These are phyloP conservation scores for Cunninghamia lanceolata DNA, from an alignment of 75 land plant species.

Conservation along the genomic window DNA sequence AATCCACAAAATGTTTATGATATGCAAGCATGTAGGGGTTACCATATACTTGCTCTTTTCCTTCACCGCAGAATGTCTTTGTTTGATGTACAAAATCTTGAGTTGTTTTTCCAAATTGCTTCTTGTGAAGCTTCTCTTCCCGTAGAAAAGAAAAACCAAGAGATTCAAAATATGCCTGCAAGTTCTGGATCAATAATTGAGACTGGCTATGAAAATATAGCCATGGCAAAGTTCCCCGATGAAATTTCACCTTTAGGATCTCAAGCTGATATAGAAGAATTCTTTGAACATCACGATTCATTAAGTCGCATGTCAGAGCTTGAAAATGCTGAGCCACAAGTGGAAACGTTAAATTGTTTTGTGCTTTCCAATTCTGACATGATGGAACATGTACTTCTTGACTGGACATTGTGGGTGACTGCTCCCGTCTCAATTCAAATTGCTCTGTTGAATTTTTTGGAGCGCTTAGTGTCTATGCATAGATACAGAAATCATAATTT, in stretches of 20 bases:
- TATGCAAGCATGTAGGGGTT: constrained; percentile 89
- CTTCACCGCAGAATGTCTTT: constrained; percentile 77
- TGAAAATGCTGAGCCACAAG: constrained; percentile 57
- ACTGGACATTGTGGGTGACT: constrained; percentile 96
- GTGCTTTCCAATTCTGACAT: constrained; percentile 93
- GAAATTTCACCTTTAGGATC: constrained; percentile 82
- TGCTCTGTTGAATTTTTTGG: constrained; percentile 84
- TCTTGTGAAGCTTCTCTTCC: constrained; percentile 93
- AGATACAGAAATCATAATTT: constrained; percentile 93
- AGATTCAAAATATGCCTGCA: constrained; percentile 15
- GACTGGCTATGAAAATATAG: constrained; percentile 48
- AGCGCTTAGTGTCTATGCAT: constrained; percentile 89
- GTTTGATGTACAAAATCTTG: constrained; percentile 89
- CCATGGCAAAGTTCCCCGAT: constrained; percentile 57
- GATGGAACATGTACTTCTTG: constrained; percentile 97
- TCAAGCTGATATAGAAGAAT: constrained; percentile 74
- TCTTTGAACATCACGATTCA: constrained; percentile 64
- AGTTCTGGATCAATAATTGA: constrained; percentile 34
- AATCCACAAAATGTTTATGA: constrained; percentile 87
- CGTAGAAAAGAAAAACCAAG: constrained; percentile 37
- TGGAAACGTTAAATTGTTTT: constrained; percentile 77
- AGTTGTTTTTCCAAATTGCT: constrained; percentile 92
- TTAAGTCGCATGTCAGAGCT: constrained; percentile 89
- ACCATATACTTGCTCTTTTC: constrained; percentile 93
- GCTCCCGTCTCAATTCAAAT: constrained; percentile 86